Base-by-base conservation (phyloP, 345 rosid genomes). In the Bruguiera parviflora region DNA sequence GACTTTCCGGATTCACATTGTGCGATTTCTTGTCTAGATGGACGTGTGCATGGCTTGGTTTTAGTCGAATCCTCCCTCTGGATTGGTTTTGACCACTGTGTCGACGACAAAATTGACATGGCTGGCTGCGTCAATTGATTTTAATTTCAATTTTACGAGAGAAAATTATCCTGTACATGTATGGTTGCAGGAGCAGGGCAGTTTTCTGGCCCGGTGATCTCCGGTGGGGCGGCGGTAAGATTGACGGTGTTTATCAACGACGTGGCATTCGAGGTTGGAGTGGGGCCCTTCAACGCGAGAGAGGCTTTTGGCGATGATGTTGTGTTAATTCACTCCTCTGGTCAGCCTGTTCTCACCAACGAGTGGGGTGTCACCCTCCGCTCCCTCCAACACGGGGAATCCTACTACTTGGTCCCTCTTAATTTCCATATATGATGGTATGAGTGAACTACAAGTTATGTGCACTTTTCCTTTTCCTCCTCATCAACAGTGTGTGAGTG, bases 301-400 rank as follows among this genome's bases (percentile, higher is more conserved):
- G 96, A 87, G 68, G 91, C 97, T 20, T 95, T 95, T 32, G 99
- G 99, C 25, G 96, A 90, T 63, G 92, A 90, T 35, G 86, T 83
- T 5, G 77, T 90, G 59, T 77, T 95, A 65, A 80, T 95, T 58
- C 81, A 87, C 78, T 86, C 96, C 6, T 72, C 89, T 1, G 97
- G 99, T 60, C 93, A 88, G 52, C 96, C 92, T 31, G 83, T 95
- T 70, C 83, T 84, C 62, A 90, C 96, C 16, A 82, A 90, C 66
- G 94, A 88, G 58, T 92, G 88, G 92, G 98, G 99, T 13, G 51
- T 85, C 71, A 87, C 96, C 27, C 81, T 92, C 63, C 87, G 86
- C 10, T 77, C 96, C 19, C 99, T 95, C 68, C 92, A 95, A 70
- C 91, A 92, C 47, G 98, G 94, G 46, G 88, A 87, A 55, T 87